phyloP scores from a whole-genome alignment of 176 grass and related monocot species.

The Avena insularis region DNA sequence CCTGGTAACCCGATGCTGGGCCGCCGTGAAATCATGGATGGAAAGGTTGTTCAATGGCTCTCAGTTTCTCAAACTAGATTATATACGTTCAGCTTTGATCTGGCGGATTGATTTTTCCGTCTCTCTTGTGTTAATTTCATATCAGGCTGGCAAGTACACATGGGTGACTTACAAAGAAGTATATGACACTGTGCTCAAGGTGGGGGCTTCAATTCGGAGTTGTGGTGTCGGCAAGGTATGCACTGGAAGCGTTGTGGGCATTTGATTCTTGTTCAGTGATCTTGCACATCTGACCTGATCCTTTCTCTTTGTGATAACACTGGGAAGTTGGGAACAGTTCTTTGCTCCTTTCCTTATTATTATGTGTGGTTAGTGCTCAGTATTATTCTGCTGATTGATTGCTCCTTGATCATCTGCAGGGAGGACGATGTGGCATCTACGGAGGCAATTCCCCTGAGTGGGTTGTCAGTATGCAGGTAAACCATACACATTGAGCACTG shows the following conservation, averaged over 20 bases:
- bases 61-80: neutral
- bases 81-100: conserved; percentile 1
- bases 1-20: conserved; percentile 67
- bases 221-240: conserved; percentile 71
- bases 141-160: conserved; percentile 72
- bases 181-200: conserved; percentile 74
- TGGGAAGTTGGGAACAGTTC: neutral
- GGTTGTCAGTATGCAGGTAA: conserved; percentile 94
- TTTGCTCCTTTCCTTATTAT: neutral
- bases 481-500: neutral
- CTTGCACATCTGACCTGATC: neutral
- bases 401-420: conserved; percentile 48
- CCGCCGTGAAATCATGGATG: conserved; percentile 62
- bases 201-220: conserved; percentile 74
- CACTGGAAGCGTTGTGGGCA: neutral
- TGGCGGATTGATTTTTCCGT: conserved; percentile 9
- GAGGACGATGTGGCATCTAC: conserved; percentile 88
- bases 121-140: conserved; percentile 21
- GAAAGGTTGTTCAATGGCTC: conserved; percentile 47
- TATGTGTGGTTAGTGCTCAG: conserved; percentile 8
- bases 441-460: conserved; percentile 89
- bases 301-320: neutral
- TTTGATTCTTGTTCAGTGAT: neutral
- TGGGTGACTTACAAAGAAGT: conserved; percentile 91
- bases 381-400: conserved; percentile 29